Evolutionary conservation across 2,329 filamentous ascomycete genomes (phyloP).

Genomic region (Botryotinia calthae): DNA sequence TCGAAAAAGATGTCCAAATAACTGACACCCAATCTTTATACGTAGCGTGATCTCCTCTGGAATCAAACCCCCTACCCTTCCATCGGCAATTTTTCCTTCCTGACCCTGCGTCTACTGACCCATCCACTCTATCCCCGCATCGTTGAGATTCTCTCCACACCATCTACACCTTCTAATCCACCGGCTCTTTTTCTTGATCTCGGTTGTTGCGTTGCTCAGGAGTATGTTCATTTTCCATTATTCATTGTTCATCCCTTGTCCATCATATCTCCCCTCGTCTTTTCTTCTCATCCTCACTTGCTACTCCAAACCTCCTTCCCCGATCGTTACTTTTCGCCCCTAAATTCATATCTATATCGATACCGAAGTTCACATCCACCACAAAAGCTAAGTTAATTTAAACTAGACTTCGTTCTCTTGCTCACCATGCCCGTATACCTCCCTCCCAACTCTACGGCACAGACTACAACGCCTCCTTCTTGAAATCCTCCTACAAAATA

Average conservation of each 20-base stretch:
- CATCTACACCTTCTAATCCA: neutral
- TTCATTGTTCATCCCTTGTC: neutral
- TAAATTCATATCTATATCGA: neutral
- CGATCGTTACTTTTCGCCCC: neutral
- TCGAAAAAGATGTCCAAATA: neutral
- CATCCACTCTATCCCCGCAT: conserved; percentile 22
- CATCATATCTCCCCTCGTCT: neutral
- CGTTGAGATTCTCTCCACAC: conserved; percentile 11
- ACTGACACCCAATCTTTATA: neutral
- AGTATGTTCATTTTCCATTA: conserved; percentile 24
- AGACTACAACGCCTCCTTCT: conserved; percentile 38
- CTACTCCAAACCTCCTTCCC: neutral
- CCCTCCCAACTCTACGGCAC: conserved; percentile 37
- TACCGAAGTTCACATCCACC: too few relatives aligned
- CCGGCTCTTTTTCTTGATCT: conserved; percentile 39
- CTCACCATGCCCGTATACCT: conserved; percentile 39
- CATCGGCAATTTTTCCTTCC: conserved; percentile 29
- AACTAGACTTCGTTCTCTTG: conserved; percentile 38
- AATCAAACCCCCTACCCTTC: conserved; percentile 31
- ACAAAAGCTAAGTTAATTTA: neutral
- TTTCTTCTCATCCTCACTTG: neutral
- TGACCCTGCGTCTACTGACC: conserved; percentile 18
- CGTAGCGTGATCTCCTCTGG: conserved; percentile 29
- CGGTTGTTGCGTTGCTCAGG: conserved; percentile 43
- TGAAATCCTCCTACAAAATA: conserved; percentile 41